Evolutionary conservation across 768 basidiomycete genomes (phyloP).

Genomic region (Sutorius australiensis): DNA sequence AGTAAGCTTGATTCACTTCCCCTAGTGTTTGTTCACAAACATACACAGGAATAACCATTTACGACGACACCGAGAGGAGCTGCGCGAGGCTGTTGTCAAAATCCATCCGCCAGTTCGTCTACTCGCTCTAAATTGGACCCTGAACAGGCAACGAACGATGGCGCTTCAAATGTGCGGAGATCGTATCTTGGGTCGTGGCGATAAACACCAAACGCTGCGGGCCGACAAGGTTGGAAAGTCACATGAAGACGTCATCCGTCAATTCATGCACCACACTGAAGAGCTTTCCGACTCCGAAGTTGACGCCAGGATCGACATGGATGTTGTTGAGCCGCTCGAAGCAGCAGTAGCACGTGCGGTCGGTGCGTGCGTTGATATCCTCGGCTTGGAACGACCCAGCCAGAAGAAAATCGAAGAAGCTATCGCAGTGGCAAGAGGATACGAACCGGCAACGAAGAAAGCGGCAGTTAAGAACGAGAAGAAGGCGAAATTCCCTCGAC

Average conservation of each 20-base stretch:
- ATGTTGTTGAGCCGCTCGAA: constrained; percentile 52
- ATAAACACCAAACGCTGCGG: constrained; percentile 80
- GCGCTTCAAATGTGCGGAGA: constrained; percentile 75
- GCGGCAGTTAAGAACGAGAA: constrained; percentile 16
- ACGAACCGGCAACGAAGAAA: constrained; percentile 33
- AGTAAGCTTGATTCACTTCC: constrained; percentile 44
- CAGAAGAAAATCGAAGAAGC: constrained; percentile 51
- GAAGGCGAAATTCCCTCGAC: constrained; percentile 19
- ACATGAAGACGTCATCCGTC: constrained; percentile 82
- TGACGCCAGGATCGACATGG: constrained; percentile 66
- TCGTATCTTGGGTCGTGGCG: constrained; percentile 70
- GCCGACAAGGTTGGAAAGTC: constrained; percentile 46
- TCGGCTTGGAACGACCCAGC: constrained; percentile 51
- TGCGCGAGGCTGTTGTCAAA: constrained; percentile 52
- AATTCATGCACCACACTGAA: constrained; percentile 65
- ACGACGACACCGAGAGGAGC: constrained; percentile 65
- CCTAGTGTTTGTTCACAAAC: not conserved
- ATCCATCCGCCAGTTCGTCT: constrained; percentile 59
- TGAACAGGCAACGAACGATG: constrained; percentile 52
- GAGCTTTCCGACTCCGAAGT: constrained; percentile 61
- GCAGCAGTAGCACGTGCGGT: constrained; percentile 56
- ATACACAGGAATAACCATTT: constrained; percentile 82
- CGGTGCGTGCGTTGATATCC: constrained; percentile 48
- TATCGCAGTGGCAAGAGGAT: constrained; percentile 39
- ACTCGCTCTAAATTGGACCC: constrained; percentile 77